A percentile compares a stretch with the other conserved stretches of the same genome.
Conservation (phyloP, 2,329 filamentous ascomycete genomes). For the Penicillium hesseltinei region DNA sequence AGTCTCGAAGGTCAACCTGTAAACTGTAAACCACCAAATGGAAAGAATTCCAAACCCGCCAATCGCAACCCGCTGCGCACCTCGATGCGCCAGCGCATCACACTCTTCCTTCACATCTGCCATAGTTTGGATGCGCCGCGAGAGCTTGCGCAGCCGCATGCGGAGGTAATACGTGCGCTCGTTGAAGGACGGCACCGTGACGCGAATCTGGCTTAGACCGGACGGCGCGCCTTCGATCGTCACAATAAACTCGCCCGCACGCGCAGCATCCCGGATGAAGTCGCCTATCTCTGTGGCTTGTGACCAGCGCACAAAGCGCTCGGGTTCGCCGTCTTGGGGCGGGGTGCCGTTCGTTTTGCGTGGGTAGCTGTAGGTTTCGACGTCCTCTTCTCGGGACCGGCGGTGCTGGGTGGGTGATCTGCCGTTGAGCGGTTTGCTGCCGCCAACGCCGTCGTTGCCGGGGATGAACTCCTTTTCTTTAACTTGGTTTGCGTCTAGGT, state of each 20-base stretch:
- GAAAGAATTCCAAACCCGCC: constrained; percentile 72
- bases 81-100: constrained; percentile 71
- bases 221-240: constrained; percentile 69
- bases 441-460: constrained; percentile 7
- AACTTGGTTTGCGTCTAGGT: constrained; percentile 42
- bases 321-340: constrained; percentile 14
- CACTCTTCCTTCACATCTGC: constrained; percentile 77
- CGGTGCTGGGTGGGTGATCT: constrained; percentile 41
- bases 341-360: constrained; percentile 46
- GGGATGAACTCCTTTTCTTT: constrained; percentile 5
- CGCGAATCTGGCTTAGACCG: constrained; percentile 65
- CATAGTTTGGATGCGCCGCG: constrained; percentile 65
- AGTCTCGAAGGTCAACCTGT: constrained; percentile 65
- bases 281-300: constrained; percentile 87
- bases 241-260: constrained; percentile 80
- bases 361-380: constrained; percentile 69
- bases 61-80: constrained; percentile 75
- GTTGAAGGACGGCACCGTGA: constrained; percentile 81
- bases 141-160: constrained; percentile 70
- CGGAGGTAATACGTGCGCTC: constrained; percentile 89
- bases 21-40: constrained; percentile 80
- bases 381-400: constrained; percentile 55
- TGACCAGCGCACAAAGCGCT: constrained; percentile 81
- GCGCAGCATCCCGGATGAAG: constrained; percentile 85
- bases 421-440: constrained; percentile 1